Evolutionary conservation across 139 green algal genomes (phyloP).

Genomic region (Chlorella ohadii): DNA sequence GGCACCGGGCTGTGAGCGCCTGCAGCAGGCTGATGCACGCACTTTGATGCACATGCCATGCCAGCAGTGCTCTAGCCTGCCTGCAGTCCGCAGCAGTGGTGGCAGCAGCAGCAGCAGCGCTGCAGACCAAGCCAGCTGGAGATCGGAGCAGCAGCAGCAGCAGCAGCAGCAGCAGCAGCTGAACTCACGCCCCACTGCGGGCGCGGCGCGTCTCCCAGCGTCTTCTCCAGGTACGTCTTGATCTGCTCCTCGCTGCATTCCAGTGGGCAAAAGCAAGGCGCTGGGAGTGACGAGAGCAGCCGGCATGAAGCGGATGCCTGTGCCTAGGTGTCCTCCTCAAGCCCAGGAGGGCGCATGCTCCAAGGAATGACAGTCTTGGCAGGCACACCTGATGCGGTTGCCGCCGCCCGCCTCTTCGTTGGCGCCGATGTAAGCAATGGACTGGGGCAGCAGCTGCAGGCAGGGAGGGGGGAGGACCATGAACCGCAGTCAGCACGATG

Average conservation of each 20-base stretch:
- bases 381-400: conserved; percentile 78
- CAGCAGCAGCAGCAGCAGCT: background rate
- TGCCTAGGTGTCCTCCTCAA: too few species aligned
- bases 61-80: too few species aligned
- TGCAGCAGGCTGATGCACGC: too few species aligned
- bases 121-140: background rate
- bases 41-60: too few species aligned
- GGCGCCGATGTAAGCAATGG: conserved; percentile 43
- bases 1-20: background rate
- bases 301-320: too few species aligned
- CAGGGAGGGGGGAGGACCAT: background rate
- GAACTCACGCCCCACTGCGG: conserved; percentile 73
- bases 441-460: conserved; percentile 70
- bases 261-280: background rate
- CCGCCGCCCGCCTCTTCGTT: conserved; percentile 73
- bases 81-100: too few species aligned
- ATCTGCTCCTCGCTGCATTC: conserved; percentile 76
- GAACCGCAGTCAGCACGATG: background rate
- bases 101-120: background rate
- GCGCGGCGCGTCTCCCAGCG: conserved; percentile 74
- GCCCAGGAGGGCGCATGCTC: too few species aligned
- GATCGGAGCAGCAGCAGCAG: background rate
- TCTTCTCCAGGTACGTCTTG: conserved; percentile 77
- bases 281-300: too few species aligned
- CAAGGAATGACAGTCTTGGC: too few species aligned